Base-by-base conservation (phyloP, 495 filamentous ascomycete species). In the Hypoxylon crocopeplum region DNA sequence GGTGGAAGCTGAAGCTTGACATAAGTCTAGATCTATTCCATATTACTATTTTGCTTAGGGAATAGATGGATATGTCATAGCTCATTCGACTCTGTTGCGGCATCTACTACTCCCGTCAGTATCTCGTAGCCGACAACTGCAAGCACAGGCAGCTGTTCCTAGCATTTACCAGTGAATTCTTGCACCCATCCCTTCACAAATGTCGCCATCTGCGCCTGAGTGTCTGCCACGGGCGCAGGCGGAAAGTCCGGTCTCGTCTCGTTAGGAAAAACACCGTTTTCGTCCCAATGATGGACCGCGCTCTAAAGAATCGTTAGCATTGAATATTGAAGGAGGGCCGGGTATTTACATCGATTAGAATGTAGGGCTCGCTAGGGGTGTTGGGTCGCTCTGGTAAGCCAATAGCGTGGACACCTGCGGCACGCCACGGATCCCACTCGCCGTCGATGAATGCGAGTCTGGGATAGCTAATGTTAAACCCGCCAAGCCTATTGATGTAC, bases 221-320 rank as follows among this genome's bases (percentile, higher is more conserved):
- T 71, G 20, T 84, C 74, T 17, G 62, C 68, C 2, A 90, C 77
- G 32, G 78, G 70, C 3, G 52, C 45, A 1, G 87, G 87, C 15
- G 86, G 85, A 41, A 84, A 51, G 1, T 71, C 71, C 2, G 75
- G 39, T 10, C 67, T 77, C 3, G 81, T 84, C 74, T 88, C 75
- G 56, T 87, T 86, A 2, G 75, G 71, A 40, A 85, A 85, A 36
- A 88, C 45, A 7, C 86, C 86, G 66, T 89, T 88, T 79, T 89
- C 82, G 68, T 89, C 87, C 84, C 83, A 89, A 70, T 89, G 85
- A 69, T 90, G 87, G 38, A 88, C 85, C 0, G 75, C 84, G 0
- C 40, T 30, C 61, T 64, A 15, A 19, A 36, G 8, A 0, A 2
- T 19, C 22, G 33, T 64, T 27, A 64, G 34, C 21, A 41, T 2